Evolutionary conservation across 192 early-diverging fungal species (phyloP).

Genomic region (Lobosporangium transversale): DNA sequence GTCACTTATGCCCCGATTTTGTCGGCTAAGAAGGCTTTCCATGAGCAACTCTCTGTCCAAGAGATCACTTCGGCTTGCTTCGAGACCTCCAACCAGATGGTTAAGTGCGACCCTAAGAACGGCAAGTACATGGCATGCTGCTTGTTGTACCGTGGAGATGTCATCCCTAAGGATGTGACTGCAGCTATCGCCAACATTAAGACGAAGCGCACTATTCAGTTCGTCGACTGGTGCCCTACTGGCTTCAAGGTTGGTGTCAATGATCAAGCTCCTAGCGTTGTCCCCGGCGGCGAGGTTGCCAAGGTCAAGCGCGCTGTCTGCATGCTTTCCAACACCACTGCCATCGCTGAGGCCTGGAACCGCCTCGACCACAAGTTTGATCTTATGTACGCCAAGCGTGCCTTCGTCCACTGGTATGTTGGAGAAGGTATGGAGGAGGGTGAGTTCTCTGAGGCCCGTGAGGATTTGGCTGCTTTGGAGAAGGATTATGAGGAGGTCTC

Average conservation of each 20-base stretch:
- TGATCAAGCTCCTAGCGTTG: slow-evolving; percentile 90
- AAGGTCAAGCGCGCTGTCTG: slow-evolving; percentile 95
- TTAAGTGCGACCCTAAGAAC: slow-evolving; percentile 97
- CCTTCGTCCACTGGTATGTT: slow-evolving; percentile 99
- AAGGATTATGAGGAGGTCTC: slow-evolving; percentile 99
- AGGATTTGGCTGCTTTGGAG: slow-evolving; percentile 99
- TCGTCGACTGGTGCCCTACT: slow-evolving; percentile 99
- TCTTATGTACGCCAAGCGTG: slow-evolving; percentile 99
- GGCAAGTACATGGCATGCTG: slow-evolving; percentile 99
- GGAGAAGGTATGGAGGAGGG: slow-evolving; percentile 99
- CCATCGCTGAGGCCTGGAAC: slow-evolving; percentile 99
- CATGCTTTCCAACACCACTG: slow-evolving; percentile 99
- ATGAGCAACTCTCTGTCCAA: slow-evolving; percentile 92
- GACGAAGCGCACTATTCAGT: slow-evolving; percentile 96
- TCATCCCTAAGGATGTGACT: slow-evolving; percentile 98
- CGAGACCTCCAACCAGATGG: slow-evolving; percentile 98
- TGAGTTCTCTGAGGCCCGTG: slow-evolving; percentile 99
- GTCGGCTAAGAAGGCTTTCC: slow-evolving; percentile 94
- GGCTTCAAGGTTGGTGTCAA: slow-evolving; percentile 99
- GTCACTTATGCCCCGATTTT: slow-evolving; percentile 98
- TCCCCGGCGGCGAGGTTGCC: slow-evolving; percentile 93
- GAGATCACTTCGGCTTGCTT: slow-evolving; percentile 98
- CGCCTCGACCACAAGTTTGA: slow-evolving; percentile 99
- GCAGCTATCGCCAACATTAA: slow-evolving; percentile 90
- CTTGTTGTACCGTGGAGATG: slow-evolving; percentile 98